Conservation (phyloP, 768 basidiomycete genomes). For the Macrolepiota fuliginosa region DNA sequence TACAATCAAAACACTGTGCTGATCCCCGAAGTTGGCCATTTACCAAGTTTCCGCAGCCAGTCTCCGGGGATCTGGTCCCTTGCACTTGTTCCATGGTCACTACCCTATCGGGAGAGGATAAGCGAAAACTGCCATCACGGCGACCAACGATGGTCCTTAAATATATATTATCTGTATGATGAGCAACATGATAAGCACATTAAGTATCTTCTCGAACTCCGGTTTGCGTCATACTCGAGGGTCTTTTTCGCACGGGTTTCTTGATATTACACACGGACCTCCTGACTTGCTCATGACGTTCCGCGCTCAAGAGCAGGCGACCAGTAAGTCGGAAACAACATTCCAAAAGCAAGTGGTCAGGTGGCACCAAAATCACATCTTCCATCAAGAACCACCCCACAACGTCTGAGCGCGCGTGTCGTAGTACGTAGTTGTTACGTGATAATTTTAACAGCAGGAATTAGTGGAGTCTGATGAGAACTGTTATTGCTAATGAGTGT, state of each 20-base stretch:
- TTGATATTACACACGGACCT: not conserved
- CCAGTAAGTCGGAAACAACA: not conserved
- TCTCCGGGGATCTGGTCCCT: not conserved
- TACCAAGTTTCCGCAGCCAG: not conserved
- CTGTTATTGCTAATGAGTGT: not conserved
- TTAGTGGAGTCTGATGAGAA: not conserved
- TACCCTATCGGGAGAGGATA: not conserved
- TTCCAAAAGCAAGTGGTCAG: not conserved
- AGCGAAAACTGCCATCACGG: not conserved
- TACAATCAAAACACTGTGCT: not conserved
- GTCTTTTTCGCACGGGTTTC: not conserved
- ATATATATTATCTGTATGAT: too few species aligned
- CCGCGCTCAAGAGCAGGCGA: not conserved
- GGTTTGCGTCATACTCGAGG: not conserved
- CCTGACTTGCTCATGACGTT: not conserved
- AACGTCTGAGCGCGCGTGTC: not conserved
- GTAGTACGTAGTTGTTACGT: slow-evolving; percentile 1
- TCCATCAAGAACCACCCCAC: not conserved
- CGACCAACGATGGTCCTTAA: not conserved
- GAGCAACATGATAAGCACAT: too few species aligned
- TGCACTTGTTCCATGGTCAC: not conserved
- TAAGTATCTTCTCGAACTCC: not conserved
- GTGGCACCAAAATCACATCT: not conserved
- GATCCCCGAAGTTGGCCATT: not conserved
- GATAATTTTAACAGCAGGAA: not conserved